Evolutionary conservation across 1,284 basidiomycete genomes (phyloP).

Genomic region (Cryptococcus sp.): DNA sequence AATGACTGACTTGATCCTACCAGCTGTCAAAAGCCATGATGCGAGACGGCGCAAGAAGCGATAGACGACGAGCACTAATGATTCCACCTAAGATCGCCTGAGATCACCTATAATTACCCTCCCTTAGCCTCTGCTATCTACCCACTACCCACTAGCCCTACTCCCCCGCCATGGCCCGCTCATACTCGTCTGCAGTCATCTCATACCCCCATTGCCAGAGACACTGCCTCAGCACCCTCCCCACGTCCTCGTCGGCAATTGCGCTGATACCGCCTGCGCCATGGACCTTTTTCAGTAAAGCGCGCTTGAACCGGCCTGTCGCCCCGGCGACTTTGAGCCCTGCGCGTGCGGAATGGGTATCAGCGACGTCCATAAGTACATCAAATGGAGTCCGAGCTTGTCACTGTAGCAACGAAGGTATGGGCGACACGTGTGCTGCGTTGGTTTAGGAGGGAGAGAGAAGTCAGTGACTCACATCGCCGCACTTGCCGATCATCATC

Average conservation of each 20-base stretch:
- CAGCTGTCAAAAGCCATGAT: too few species aligned
- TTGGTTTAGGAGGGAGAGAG: background rate
- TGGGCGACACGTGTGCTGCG: background rate
- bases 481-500: conserved; percentile 56
- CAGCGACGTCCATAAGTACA: background rate
- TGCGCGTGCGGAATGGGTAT: conserved; percentile 10
- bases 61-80: too few species aligned
- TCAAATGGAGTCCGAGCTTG: background rate
- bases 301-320: conserved; percentile 53
- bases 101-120: too few species aligned
- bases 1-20: too few species aligned
- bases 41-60: too few species aligned
- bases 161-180: conserved; percentile 25
- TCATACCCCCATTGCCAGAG: conserved; percentile 51
- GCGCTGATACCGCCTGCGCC: conserved; percentile 39
- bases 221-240: conserved; percentile 43
- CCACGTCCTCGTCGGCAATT: conserved; percentile 40
- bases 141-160: too few species aligned
- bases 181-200: conserved; percentile 36
- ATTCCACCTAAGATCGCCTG: too few species aligned
- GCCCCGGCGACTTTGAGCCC: conserved; percentile 57
- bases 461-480: conserved; percentile 46
- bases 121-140: too few species aligned
- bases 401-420: background rate
- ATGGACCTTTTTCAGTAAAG: conserved; percentile 52